These are phyloP conservation scores for Botryococcus braunii DNA, from an alignment of 163 green algal genomes.

Conservation along the genomic window DNA sequence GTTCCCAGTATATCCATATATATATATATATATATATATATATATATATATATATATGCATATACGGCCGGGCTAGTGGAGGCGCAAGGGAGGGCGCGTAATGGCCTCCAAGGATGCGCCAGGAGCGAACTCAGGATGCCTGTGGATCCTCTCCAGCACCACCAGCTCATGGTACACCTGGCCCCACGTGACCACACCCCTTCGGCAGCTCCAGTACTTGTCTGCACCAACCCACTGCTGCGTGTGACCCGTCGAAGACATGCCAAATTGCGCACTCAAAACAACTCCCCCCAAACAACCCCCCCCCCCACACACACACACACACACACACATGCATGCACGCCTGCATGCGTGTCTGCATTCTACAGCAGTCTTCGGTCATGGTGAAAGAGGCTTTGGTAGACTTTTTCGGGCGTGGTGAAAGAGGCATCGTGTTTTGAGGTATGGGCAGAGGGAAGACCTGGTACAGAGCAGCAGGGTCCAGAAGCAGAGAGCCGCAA, in stretches of 20 bases:
- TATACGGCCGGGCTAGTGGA: conserved; percentile 21
- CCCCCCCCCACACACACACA: too few relatives aligned
- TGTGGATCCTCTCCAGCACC: conserved; percentile 37
- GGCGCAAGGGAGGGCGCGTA: conserved; percentile 19
- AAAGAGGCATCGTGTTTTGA: neutral
- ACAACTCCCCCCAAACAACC: too few relatives aligned
- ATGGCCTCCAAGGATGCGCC: conserved; percentile 32
- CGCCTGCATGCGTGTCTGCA: too few relatives aligned
- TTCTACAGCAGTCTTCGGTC: neutral
- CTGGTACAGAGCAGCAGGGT: conserved; percentile 45
- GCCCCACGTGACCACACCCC: too few relatives aligned
- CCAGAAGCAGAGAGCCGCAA: conserved; percentile 65
- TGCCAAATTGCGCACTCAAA: too few relatives aligned
- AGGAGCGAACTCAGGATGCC: conserved; percentile 22
- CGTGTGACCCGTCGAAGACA: too few relatives aligned
- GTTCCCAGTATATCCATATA: too few relatives aligned
- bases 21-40: too few relatives aligned
- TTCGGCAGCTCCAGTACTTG: too few relatives aligned
- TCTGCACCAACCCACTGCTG: too few relatives aligned
- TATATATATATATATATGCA: too few relatives aligned
- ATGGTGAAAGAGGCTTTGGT: neutral
- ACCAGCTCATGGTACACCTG: conserved; percentile 48
- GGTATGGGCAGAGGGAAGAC: conserved; percentile 18
- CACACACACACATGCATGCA: too few relatives aligned
- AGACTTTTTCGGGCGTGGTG: conserved; percentile 2